A percentile compares a stretch with the other conserved stretches of the same genome.
Evolutionary conservation across 2,329 filamentous ascomycete species (phyloP).

Genomic region (Cercospora sojina): DNA sequence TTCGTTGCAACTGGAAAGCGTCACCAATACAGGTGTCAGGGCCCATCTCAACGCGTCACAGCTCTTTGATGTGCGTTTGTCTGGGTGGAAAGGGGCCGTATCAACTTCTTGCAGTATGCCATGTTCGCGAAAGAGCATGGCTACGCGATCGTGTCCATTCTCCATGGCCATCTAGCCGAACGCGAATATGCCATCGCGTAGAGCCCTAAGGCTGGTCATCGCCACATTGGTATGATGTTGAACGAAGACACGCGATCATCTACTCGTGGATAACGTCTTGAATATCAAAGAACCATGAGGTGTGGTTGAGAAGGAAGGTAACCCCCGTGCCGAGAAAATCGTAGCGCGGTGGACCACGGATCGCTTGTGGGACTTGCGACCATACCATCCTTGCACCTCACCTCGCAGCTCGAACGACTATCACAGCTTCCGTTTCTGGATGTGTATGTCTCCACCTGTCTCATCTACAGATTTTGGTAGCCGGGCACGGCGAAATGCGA

Average conservation of each 20-base stretch:
- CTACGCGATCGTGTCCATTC: not conserved
- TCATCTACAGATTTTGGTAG: not conserved
- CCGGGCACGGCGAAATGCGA: not conserved
- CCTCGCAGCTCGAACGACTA: not conserved
- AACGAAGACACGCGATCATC: not conserved
- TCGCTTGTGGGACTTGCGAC: not conserved
- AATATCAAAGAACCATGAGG: not conserved
- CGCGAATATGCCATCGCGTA: not conserved
- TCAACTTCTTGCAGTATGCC: not conserved
- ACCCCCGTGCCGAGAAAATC: not conserved
- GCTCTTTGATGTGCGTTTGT: not conserved
- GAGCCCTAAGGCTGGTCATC: not conserved
- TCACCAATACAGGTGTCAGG: not conserved
- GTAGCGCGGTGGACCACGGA: not conserved
- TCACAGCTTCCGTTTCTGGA: not conserved
- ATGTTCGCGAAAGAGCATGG: not conserved
- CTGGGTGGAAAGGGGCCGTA: not conserved
- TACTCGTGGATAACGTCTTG: not conserved
- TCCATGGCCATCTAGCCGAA: not conserved
- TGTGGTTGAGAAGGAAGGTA: not conserved
- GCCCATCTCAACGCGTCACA: not conserved
- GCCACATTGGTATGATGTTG: not conserved
- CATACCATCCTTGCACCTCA: not conserved
- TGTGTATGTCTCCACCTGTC: not conserved
- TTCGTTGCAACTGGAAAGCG: not conserved